A percentile compares a stretch with the other conserved stretches of the same genome.
Evolutionary conservation across 2,329 filamentous ascomycete species (phyloP).

Genomic region (Ascochyta fabae): DNA sequence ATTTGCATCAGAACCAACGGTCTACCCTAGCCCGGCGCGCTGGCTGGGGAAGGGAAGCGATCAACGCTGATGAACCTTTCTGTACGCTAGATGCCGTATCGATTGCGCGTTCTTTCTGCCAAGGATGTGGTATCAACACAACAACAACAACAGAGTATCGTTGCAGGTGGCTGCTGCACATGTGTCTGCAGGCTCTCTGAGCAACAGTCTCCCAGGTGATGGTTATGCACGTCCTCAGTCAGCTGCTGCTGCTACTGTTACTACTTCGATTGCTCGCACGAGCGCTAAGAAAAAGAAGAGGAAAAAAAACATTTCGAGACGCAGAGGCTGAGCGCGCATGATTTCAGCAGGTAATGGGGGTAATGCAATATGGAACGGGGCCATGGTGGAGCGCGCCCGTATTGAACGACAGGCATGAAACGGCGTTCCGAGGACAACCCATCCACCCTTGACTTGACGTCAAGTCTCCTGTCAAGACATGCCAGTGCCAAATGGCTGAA

Average conservation of each 20-base stretch:
- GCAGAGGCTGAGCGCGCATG: slow-evolving; percentile 10
- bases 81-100: slow-evolving; percentile 22
- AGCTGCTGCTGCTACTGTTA: background rate
- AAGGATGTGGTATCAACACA: slow-evolving; percentile 5
- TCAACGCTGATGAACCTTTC: slow-evolving; percentile 2
- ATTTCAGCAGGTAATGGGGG: slow-evolving; percentile 13
- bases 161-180: background rate
- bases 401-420: slow-evolving; percentile 18
- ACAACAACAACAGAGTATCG: background rate
- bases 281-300: background rate
- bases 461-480: slow-evolving; percentile 9
- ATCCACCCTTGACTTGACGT: slow-evolving; percentile 20
- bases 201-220: background rate
- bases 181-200: background rate
- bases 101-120: slow-evolving; percentile 29
- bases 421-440: slow-evolving; percentile 15
- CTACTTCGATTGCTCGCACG: background rate
- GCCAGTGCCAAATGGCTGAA: slow-evolving; percentile 6
- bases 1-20: slow-evolving; percentile 15
- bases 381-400: slow-evolving; percentile 11
- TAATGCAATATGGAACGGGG: slow-evolving; percentile 11
- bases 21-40: background rate
- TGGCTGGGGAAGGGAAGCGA: slow-evolving; percentile 11
- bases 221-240: background rate
- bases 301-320: background rate